Conservation (phyloP, 1,284 basidiomycete genomes). For the Ustilago nuda region DNA sequence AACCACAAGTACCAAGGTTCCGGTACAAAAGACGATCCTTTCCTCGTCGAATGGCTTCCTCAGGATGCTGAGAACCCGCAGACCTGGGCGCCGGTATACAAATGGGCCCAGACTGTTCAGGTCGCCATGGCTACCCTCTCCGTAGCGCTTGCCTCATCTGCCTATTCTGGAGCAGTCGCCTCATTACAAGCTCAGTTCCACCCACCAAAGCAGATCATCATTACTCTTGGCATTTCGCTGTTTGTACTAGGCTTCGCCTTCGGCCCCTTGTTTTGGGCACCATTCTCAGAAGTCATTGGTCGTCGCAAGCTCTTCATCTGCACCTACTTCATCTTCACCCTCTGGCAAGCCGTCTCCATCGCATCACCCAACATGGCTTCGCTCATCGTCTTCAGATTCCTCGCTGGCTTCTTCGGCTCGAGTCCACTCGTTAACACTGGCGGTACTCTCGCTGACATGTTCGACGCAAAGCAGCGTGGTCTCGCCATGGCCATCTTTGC, state of each 20-base stretch:
- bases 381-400: slow-evolving; percentile 78
- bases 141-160: slow-evolving; percentile 57
- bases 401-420: slow-evolving; percentile 76
- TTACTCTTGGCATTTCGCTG: slow-evolving; percentile 72
- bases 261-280: slow-evolving; percentile 74
- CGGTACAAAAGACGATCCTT: slow-evolving; percentile 70
- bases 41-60: slow-evolving; percentile 64
- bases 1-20: slow-evolving; percentile 68
- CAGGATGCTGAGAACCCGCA: slow-evolving; percentile 58
- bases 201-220: slow-evolving; percentile 39
- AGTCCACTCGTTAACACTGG: slow-evolving; percentile 72
- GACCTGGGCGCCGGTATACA: slow-evolving; percentile 32
- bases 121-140: slow-evolving; percentile 64
- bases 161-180: slow-evolving; percentile 57
- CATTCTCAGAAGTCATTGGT: slow-evolving; percentile 75
- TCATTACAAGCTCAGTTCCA: slow-evolving; percentile 50
- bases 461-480: slow-evolving; percentile 78
- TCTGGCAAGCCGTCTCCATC: slow-evolving; percentile 77
- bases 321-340: slow-evolving; percentile 74
- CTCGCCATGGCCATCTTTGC: slow-evolving; percentile 79
- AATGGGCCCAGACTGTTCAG: slow-evolving; percentile 55
- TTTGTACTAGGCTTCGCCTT: slow-evolving; percentile 76
- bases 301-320: slow-evolving; percentile 78
- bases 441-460: slow-evolving; percentile 75
- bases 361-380: slow-evolving; percentile 75